Evolutionary conservation across 108 stramenopile species (phyloP).

Genomic region (Schizochytrium sp.): DNA sequence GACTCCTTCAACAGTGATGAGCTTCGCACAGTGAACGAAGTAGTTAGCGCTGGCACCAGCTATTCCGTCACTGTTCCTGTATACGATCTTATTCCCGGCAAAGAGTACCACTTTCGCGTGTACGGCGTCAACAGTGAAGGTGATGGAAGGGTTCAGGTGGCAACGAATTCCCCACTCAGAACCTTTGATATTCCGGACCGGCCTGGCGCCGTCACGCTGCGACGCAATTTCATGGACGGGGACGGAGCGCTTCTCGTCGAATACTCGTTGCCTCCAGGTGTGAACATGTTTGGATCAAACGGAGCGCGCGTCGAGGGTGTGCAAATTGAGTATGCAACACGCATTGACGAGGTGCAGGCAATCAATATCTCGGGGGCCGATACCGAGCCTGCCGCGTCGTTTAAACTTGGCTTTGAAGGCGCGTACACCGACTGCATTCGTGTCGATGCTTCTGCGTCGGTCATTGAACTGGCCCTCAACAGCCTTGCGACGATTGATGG

Average conservation of each 20-base stretch:
- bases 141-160: not conserved
- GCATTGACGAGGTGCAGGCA: slow-evolving; percentile 11
- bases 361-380: slow-evolving; percentile 8
- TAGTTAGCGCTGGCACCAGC: not conserved
- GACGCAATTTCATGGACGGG: not conserved
- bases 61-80: not conserved
- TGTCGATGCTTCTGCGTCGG: not conserved
- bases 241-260: not conserved
- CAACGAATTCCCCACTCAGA: not conserved
- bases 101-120: not conserved
- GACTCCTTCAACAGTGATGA: not conserved
- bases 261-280: not conserved
- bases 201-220: not conserved
- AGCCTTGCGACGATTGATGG: not conserved
- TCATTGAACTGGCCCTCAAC: not conserved
- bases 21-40: not conserved
- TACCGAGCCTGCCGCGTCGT: not conserved
- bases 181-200: not conserved
- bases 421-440: not conserved
- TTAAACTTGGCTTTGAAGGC: not conserved
- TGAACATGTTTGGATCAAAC: not conserved
- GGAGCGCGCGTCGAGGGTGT: not conserved
- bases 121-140: not conserved
- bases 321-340: not conserved
- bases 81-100: not conserved